Conservation (phyloP, 2,329 filamentous ascomycete species). For the Scedosporium dehoogii region DNA sequence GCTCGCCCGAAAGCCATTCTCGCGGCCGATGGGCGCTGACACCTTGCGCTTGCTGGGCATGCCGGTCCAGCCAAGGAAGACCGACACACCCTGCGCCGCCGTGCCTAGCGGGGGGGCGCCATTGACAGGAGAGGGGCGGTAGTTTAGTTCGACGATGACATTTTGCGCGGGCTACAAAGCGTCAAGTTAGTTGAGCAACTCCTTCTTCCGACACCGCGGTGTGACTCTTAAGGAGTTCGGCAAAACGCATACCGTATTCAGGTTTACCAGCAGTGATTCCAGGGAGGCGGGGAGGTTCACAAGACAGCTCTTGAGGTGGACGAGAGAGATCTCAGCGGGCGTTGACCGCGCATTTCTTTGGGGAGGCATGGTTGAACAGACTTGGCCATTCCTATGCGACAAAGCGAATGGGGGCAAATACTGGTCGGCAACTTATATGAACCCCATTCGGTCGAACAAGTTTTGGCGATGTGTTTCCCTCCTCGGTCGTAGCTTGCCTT, state of each 20-base stretch:
- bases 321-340: constrained; percentile 73
- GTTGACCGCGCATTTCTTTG: constrained; percentile 51
- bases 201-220: not conserved
- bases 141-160: constrained; percentile 87
- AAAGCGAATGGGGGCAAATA: not conserved
- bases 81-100: constrained; percentile 50
- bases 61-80: constrained; percentile 93
- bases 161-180: constrained; percentile 70
- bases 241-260: constrained; percentile 64
- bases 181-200: constrained; percentile 11
- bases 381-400: constrained; percentile 2
- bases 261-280: constrained; percentile 74
- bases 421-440: not conserved
- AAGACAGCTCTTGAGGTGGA: constrained; percentile 86
- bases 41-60: constrained; percentile 87
- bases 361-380: constrained; percentile 29
- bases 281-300: constrained; percentile 84
- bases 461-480: constrained; percentile 1
- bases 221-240: not conserved
- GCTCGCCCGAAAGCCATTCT: constrained; percentile 47
- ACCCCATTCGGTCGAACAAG: not conserved
- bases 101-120: constrained; percentile 33
- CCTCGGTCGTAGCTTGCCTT: not conserved
- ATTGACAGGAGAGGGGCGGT: constrained; percentile 34
- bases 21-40: constrained; percentile 60